These are phyloP conservation scores for Leccinum imitatum DNA, from an alignment of 768 basidiomycete genomes.

Conservation along the genomic window DNA sequence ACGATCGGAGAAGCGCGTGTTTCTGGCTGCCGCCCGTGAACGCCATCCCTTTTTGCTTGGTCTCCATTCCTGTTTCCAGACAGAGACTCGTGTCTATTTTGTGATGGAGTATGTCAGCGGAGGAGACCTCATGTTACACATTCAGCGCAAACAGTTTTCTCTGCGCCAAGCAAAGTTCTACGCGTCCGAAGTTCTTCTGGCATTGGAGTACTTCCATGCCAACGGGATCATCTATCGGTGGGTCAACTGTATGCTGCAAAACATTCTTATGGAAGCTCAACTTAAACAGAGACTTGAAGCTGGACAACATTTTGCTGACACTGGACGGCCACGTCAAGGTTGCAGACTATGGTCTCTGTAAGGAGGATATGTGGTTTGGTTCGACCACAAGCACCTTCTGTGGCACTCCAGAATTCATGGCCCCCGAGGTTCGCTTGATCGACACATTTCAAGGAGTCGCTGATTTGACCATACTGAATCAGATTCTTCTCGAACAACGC, in stretches of 20 bases:
- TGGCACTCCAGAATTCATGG: constrained; percentile 99
- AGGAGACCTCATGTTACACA: constrained; percentile 98
- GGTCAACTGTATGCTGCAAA: constrained; percentile 23
- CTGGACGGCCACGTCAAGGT: constrained; percentile 98
- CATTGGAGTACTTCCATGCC: constrained; percentile 95
- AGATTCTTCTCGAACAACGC: constrained; percentile 99
- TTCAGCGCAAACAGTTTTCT: constrained; percentile 98
- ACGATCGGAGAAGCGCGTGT: constrained; percentile 98
- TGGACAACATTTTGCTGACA: constrained; percentile 96
- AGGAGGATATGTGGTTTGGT: constrained; percentile 98
- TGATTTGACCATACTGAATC: constrained; percentile 6
- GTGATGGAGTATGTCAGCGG: constrained; percentile 99
- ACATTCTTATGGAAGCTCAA: neutral
- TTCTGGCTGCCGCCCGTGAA: constrained; percentile 94
- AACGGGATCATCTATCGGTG: constrained; percentile 99
- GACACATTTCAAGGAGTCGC: neutral
- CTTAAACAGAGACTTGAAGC: constrained; percentile 82
- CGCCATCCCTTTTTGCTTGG: constrained; percentile 97
- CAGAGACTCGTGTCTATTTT: constrained; percentile 98
- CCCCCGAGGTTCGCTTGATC: constrained; percentile 77
- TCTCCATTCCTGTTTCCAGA: constrained; percentile 99
- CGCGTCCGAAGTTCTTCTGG: constrained; percentile 93
- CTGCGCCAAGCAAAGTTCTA: constrained; percentile 99
- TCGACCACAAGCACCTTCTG: constrained; percentile 98
- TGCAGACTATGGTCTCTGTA: constrained; percentile 98